Evolutionary conservation across 495 filamentous ascomycete species (phyloP).

Genomic region (Monascus purpureus): DNA sequence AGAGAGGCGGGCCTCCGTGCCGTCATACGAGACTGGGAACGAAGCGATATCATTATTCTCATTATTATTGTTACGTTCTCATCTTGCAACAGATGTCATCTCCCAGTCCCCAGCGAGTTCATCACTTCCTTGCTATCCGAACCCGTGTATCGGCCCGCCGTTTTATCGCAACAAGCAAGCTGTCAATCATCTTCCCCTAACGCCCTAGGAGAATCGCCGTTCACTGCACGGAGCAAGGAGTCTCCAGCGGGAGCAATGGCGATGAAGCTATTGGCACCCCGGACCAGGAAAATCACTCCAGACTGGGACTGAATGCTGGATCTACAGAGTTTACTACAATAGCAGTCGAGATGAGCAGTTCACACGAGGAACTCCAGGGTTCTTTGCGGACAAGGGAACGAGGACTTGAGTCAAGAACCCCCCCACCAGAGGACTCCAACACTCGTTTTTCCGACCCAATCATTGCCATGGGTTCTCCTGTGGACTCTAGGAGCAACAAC

Average conservation of each 20-base stretch:
- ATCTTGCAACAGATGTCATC: conserved; percentile 7
- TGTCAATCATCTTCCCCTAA: conserved; percentile 6
- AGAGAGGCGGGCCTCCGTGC: too few species aligned
- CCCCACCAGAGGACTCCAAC: not conserved
- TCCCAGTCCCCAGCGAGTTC: conserved; percentile 37
- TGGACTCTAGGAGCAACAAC: too few species aligned
- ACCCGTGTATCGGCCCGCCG: conserved; percentile 62
- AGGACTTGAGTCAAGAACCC: not conserved
- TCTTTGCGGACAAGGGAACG: not conserved
- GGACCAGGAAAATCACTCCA: conserved; percentile 6
- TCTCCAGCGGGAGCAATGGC: conserved; percentile 1
- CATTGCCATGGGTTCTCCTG: too few species aligned
- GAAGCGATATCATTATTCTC: not conserved
- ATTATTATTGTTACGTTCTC: conserved; percentile 1
- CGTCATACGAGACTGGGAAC: not conserved
- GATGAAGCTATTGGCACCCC: conserved; percentile 4
- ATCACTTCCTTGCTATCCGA: conserved; percentile 64
- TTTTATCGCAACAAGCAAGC: conserved; percentile 36
- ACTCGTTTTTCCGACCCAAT: too few species aligned
- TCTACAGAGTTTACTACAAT: conserved; percentile 9
- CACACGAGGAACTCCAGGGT: not conserved
- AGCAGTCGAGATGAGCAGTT: not conserved
- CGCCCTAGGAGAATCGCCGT: conserved; percentile 5
- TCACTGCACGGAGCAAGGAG: conserved; percentile 8
- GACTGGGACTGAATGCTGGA: conserved; percentile 4